Percentiles rank a stretch among this genome's conserved stretches.
phyloP scores from a whole-genome alignment of 371 early-diverging fungal species.

The Mucor saturninus region DNA sequence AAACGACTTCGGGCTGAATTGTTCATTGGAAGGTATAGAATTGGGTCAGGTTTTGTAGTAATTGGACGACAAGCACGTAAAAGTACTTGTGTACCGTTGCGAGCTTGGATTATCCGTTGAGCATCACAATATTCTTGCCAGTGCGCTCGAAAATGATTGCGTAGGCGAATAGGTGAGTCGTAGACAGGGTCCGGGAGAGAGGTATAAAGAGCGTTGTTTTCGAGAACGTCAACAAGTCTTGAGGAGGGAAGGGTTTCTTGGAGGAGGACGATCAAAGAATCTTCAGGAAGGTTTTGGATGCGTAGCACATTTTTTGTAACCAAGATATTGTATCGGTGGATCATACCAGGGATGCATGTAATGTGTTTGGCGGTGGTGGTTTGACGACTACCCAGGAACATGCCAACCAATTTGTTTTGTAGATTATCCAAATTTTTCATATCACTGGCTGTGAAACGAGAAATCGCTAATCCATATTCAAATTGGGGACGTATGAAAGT shows the following conservation, averaged over 20 bases:
- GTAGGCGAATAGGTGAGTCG: not conserved
- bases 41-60: too few species aligned
- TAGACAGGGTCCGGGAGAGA: not conserved
- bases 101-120: too few species aligned
- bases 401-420: not conserved
- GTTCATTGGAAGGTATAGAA: too few species aligned
- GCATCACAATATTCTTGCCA: not conserved
- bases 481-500: not conserved
- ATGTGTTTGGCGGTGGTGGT: conserved; percentile 2
- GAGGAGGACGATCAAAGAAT: not conserved
- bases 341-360: not conserved
- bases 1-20: conserved; percentile 4
- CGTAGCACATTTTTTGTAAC: not conserved
- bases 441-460: not conserved
- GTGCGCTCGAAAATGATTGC: not conserved
- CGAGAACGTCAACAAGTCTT: not conserved
- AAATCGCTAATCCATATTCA: not conserved
- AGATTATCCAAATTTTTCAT: not conserved
- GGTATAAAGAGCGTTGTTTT: not conserved
- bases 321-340: not conserved
- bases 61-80: too few species aligned
- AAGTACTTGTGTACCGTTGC: too few species aligned
- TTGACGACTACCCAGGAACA: not conserved
- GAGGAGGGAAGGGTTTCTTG: not conserved
- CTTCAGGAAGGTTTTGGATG: not conserved